Percentiles rank a stretch among this genome's conserved stretches.
These are phyloP conservation scores for Carex cristatella DNA, from an alignment of 176 grass and related monocot species.

Conservation along the genomic window DNA sequence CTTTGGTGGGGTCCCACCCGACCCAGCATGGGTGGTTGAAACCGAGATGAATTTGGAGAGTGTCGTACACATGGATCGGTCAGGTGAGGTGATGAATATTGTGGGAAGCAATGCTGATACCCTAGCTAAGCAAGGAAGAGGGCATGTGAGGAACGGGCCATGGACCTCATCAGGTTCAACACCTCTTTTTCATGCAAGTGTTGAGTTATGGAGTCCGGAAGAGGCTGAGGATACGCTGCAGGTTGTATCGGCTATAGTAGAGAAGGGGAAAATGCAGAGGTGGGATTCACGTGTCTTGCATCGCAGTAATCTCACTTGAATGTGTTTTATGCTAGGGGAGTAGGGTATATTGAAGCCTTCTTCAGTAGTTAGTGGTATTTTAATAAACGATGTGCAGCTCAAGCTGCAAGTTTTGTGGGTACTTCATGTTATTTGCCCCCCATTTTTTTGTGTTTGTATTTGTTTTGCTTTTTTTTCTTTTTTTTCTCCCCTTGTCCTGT, in stretches of 20 bases:
- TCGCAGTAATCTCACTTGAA: constrained; percentile 14
- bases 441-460: not conserved
- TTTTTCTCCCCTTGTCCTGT: not conserved
- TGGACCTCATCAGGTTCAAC: constrained; percentile 41
- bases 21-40: constrained; percentile 67
- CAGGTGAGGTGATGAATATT: constrained; percentile 69
- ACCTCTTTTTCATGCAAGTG: constrained; percentile 76
- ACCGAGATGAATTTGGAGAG: constrained; percentile 72
- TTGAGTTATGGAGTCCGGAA: constrained; percentile 55
- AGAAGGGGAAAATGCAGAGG: constrained; percentile 48
- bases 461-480: not conserved
- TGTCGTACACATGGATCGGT: constrained; percentile 79
- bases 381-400: not conserved
- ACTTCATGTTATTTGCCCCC: not conserved
- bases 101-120: constrained; percentile 80
- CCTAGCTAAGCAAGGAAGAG: constrained; percentile 51
- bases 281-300: constrained; percentile 15
- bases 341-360: not conserved
- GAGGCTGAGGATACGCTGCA: constrained; percentile 70
- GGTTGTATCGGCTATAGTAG: constrained; percentile 45
- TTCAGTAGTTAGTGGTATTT: not conserved
- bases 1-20: constrained; percentile 68
- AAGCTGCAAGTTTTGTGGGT: not conserved
- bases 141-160: constrained; percentile 35
- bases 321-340: not conserved